These are phyloP conservation scores for Drechslera avenae DNA, from an alignment of 2,329 filamentous ascomycete genomes.

Conservation along the genomic window DNA sequence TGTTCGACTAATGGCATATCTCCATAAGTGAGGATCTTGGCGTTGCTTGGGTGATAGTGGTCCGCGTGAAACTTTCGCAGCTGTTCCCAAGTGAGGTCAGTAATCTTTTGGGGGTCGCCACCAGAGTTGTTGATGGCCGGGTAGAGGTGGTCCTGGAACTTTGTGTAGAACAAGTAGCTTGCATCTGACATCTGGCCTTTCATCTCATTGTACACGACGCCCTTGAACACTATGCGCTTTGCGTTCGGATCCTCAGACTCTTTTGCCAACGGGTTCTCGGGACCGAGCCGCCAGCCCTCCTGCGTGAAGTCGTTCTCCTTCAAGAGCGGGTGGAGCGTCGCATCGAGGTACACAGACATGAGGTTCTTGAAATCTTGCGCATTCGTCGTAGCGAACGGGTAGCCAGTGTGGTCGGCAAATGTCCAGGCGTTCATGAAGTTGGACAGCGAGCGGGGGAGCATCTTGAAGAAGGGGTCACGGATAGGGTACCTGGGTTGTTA, in stretches of 20 bases:
- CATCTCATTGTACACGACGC: conserved; percentile 99
- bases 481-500: conserved; percentile 76
- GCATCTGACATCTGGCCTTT: conserved; percentile 99
- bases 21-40: conserved; percentile 94
- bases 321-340: conserved; percentile 85
- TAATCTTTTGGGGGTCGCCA: conserved; percentile 94
- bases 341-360: conserved; percentile 94
- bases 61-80: conserved; percentile 85
- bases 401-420: conserved; percentile 93
- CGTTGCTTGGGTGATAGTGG: conserved; percentile 97
- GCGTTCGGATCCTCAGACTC: conserved; percentile 56
- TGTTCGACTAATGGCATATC: conserved; percentile 87
- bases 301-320: conserved; percentile 93
- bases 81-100: conserved; percentile 89
- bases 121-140: conserved; percentile 96
- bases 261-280: conserved; percentile 73
- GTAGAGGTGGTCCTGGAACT: conserved; percentile 92
- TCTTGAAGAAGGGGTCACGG: conserved; percentile 99
- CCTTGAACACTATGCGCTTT: conserved; percentile 86
- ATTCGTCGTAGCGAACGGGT: conserved; percentile 97
- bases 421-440: conserved; percentile 99
- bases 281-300: conserved; percentile 95
- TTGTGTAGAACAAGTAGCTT: conserved; percentile 93
- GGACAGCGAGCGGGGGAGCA: conserved; percentile 95
- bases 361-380: conserved; percentile 93